Conservation (phyloP, 805 yeast species). For the Myxozyma sirexii region DNA sequence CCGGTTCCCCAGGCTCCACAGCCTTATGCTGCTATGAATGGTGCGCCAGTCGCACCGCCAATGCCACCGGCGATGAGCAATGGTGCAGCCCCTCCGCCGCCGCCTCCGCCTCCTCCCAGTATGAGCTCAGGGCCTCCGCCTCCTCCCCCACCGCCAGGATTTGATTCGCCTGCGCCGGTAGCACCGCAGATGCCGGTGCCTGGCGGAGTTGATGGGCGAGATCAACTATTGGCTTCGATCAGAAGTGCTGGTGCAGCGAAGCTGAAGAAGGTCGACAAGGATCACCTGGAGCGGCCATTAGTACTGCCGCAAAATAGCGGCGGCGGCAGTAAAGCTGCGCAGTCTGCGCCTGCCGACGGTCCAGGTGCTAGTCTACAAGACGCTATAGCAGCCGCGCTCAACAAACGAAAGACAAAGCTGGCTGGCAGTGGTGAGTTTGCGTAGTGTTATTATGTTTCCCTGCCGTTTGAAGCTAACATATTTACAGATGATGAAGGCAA, state of each 20-base stretch:
- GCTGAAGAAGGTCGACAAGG: constrained; percentile 76
- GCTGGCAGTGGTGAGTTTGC: constrained; percentile 51
- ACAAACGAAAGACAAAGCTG: constrained; percentile 78
- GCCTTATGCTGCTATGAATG: background rate
- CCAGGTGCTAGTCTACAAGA: constrained; percentile 75
- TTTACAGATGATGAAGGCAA: background rate
- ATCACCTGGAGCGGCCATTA: constrained; percentile 79
- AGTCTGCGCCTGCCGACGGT: constrained; percentile 50
- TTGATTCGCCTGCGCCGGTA: background rate
- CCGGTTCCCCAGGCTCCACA: constrained; percentile 8
- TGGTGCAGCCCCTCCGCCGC: constrained; percentile 15
- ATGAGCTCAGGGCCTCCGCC: constrained; percentile 34
- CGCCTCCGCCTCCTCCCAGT: constrained; percentile 35
- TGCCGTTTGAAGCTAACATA: background rate
- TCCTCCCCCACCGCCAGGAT: constrained; percentile 34
- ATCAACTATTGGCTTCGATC: constrained; percentile 84
- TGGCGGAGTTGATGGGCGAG: constrained; percentile 62
- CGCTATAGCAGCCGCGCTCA: constrained; percentile 85
- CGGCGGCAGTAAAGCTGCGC: constrained; percentile 41
- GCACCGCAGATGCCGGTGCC: constrained; percentile 3
- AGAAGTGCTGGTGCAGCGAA: constrained; percentile 74
- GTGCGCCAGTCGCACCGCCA: constrained; percentile 31
- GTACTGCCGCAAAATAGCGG: constrained; percentile 40
- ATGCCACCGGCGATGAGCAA: background rate
- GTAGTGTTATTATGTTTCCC: background rate